Percentiles rank a stretch among this genome's conserved stretches.
Conservation (phyloP, 805 yeast species). For the Kurtzmaniella cleridarum region DNA sequence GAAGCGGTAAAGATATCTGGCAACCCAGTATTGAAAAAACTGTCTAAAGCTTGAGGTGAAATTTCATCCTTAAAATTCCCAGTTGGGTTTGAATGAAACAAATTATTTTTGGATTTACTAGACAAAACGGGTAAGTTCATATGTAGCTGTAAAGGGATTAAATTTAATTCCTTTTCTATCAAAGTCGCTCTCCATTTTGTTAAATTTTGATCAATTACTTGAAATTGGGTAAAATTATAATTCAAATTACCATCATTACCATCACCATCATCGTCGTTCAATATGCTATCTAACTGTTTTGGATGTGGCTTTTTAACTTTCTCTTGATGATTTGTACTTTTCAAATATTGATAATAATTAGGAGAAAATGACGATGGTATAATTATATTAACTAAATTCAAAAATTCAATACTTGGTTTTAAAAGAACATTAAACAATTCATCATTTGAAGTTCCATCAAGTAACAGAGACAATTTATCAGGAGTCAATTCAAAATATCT, state of each 20-base stretch:
- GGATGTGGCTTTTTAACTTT: slow-evolving; percentile 14
- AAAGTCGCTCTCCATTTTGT: slow-evolving; percentile 36
- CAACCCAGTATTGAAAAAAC: slow-evolving; percentile 25
- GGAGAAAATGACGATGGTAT: slow-evolving; percentile 45
- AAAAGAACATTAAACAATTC: slow-evolving; percentile 30
- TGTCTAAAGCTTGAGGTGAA: slow-evolving; percentile 14
- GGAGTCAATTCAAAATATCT: slow-evolving; percentile 41
- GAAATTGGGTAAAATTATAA: slow-evolving; percentile 38
- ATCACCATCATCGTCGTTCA: slow-evolving; percentile 43
- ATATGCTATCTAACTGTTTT: slow-evolving; percentile 34
- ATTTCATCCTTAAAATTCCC: slow-evolving; percentile 15
- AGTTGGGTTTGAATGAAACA: slow-evolving; percentile 25
- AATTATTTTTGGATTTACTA: slow-evolving; percentile 16
- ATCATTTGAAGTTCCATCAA: slow-evolving; percentile 20
- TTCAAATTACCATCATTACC: slow-evolving; percentile 44
- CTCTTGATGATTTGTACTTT: slow-evolving; percentile 17
- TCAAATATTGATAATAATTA: slow-evolving; percentile 38
- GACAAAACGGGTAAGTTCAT: slow-evolving; percentile 28
- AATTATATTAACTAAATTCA: slow-evolving; percentile 38
- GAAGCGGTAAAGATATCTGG: slow-evolving; percentile 36
- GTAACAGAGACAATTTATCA: slow-evolving; percentile 32
- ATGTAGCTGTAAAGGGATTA: slow-evolving; percentile 19
- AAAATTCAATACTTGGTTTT: slow-evolving; percentile 38
- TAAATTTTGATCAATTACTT: slow-evolving; percentile 37
- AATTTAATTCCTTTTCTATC: slow-evolving; percentile 22